Percentiles rank a stretch among this genome's conserved stretches.
Evolutionary conservation across 129 eudicot genomes (phyloP).

Genomic region (Lactuca saligna): DNA sequence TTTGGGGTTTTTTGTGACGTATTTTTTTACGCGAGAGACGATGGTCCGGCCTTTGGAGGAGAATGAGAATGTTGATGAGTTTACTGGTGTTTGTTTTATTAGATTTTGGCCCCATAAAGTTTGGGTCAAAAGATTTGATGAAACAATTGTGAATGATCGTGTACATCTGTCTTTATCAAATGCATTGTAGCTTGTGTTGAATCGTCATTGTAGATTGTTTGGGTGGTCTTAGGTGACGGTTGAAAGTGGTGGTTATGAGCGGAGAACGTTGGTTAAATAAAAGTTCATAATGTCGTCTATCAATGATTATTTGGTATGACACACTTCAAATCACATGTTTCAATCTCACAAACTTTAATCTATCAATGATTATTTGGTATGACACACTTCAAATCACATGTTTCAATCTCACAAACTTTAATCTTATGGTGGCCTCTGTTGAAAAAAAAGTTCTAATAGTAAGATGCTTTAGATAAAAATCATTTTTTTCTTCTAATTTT

Average conservation of each 20-base stretch:
- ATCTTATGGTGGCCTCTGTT: too few species aligned
- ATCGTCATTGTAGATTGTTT: background rate
- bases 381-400: too few species aligned
- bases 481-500: too few species aligned
- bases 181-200: background rate
- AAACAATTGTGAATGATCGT: slow-evolving; percentile 7
- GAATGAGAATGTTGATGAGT: slow-evolving; percentile 55
- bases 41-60: slow-evolving; percentile 65
- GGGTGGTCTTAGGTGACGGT: background rate
- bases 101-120: slow-evolving; percentile 36
- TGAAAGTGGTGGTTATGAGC: background rate
- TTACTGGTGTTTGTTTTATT: slow-evolving; percentile 31
- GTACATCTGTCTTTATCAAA: background rate
- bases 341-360: too few species aligned
- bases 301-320: too few species aligned
- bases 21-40: slow-evolving; percentile 55
- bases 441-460: too few species aligned
- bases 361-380: too few species aligned
- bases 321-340: too few species aligned
- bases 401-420: too few species aligned
- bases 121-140: background rate
- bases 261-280: too few species aligned
- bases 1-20: slow-evolving; percentile 50
- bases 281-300: too few species aligned
- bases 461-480: too few species aligned